A percentile compares a stretch with the other conserved stretches of the same genome.
phyloP scores from a whole-genome alignment of 2,329 filamentous ascomycete species.

The Colletotrichum siamense region DNA sequence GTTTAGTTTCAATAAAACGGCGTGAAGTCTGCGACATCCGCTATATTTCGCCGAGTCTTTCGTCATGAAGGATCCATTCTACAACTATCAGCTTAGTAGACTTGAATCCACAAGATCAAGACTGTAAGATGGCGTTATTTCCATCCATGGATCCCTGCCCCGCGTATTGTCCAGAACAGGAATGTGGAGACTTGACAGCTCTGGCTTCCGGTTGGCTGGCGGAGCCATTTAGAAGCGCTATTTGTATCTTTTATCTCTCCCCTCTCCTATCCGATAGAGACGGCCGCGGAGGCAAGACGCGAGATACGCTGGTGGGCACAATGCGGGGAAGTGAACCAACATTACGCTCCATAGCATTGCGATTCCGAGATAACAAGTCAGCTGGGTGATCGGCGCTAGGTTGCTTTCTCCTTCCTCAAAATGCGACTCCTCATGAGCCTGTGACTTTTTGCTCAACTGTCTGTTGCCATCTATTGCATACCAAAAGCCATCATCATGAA shows the following conservation, averaged over 20 bases:
- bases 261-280: not conserved
- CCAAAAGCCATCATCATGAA: not conserved
- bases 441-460: not conserved
- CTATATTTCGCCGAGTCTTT: not conserved
- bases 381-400: not conserved
- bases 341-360: not conserved
- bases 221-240: not conserved
- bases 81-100: not conserved
- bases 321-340: not conserved
- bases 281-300: not conserved
- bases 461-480: not conserved
- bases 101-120: not conserved
- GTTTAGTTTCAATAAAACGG: not conserved
- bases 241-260: not conserved
- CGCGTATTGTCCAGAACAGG: not conserved
- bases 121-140: not conserved
- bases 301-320: not conserved
- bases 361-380: not conserved
- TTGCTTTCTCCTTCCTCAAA: not conserved
- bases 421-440: not conserved
- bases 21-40: accelerated
- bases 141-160: not conserved
- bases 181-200: not conserved
- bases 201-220: not conserved
- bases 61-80: accelerated